These are phyloP conservation scores for Sphagnum magellanicum DNA, from an alignment of 228 moss, liverwort and hornwort species.

Conservation along the genomic window DNA sequence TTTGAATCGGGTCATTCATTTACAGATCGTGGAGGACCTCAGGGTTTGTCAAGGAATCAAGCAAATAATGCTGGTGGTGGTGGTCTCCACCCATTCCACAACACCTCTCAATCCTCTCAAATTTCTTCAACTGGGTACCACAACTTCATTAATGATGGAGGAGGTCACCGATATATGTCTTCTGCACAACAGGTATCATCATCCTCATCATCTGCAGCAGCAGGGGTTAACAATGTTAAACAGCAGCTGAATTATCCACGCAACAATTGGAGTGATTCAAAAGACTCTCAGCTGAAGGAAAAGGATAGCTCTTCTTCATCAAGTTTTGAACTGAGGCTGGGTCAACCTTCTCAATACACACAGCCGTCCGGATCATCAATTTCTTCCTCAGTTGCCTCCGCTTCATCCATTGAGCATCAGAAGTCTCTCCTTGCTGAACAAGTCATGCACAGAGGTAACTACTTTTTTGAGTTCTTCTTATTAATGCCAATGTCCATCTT, in stretches of 20 bases:
- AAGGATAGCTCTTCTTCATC: constrained; percentile 49
- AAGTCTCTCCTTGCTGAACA: constrained; percentile 44
- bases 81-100: constrained; percentile 21
- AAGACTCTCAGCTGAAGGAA: constrained; percentile 46
- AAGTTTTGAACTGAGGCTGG: constrained; percentile 84
- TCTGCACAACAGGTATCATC: constrained; percentile 27
- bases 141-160: constrained; percentile 47
- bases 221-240: constrained; percentile 35
- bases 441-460: constrained; percentile 60
- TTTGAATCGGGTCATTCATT: constrained; percentile 40
- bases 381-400: constrained; percentile 26
- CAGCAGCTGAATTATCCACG: constrained; percentile 16
- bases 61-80: constrained; percentile 15
- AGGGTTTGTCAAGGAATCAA: constrained; percentile 38
- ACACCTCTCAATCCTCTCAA: constrained; percentile 29
- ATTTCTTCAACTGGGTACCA: constrained; percentile 43
- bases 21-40: constrained; percentile 21
- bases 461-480: no score
- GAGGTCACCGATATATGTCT: constrained; percentile 41
- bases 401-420: constrained; percentile 32
- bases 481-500: no score
- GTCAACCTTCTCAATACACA: constrained; percentile 89
- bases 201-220: neutral
- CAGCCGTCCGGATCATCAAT: constrained; percentile 53
- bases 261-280: constrained; percentile 37